Conservation (phyloP, 2,329 filamentous ascomycete species). For the Hymenoscyphus scutula region DNA sequence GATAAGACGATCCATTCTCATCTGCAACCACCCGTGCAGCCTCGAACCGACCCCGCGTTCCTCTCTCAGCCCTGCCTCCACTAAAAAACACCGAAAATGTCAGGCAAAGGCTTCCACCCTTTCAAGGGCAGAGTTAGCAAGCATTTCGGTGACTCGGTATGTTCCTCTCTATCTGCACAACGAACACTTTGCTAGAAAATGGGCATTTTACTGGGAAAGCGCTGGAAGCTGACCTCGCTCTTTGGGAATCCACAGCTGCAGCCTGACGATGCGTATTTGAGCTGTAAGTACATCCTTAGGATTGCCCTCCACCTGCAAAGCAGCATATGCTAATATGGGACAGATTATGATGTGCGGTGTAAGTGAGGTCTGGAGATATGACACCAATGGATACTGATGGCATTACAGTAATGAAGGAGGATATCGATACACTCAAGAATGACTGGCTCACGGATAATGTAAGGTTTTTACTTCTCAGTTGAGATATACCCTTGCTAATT, state of each 20-base stretch:
- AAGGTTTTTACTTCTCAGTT: slow-evolving; percentile 37
- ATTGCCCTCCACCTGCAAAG: not conserved
- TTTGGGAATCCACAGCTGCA: slow-evolving; percentile 41
- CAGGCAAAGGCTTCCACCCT: slow-evolving; percentile 46
- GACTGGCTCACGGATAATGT: slow-evolving; percentile 98
- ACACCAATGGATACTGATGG: slow-evolving; percentile 20
- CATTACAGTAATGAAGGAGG: slow-evolving; percentile 74
- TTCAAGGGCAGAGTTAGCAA: slow-evolving; percentile 51
- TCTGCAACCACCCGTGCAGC: not conserved
- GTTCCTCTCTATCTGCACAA: slow-evolving; percentile 19
- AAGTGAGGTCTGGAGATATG: slow-evolving; percentile 29
- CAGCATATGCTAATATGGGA: slow-evolving; percentile 7
- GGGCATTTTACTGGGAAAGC: slow-evolving; percentile 15
- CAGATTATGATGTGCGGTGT: slow-evolving; percentile 66
- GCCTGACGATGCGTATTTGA: slow-evolving; percentile 68
- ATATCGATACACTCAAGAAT: slow-evolving; percentile 77
- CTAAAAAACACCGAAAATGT: not conserved
- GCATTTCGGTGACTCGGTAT: slow-evolving; percentile 50
- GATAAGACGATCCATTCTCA: slow-evolving; percentile 2
- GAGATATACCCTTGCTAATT: not conserved
- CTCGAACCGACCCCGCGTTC: slow-evolving; percentile 3
- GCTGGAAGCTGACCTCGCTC: slow-evolving; percentile 24
- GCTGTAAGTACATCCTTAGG: slow-evolving; percentile 51
- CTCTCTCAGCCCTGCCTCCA: slow-evolving; percentile 3
- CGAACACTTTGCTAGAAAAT: slow-evolving; percentile 10